Percentiles rank a stretch among this genome's conserved stretches.
These are phyloP conservation scores for Fusarium pseudoanthophilum DNA, from an alignment of 2,329 filamentous ascomycete genomes.

Conservation along the genomic window DNA sequence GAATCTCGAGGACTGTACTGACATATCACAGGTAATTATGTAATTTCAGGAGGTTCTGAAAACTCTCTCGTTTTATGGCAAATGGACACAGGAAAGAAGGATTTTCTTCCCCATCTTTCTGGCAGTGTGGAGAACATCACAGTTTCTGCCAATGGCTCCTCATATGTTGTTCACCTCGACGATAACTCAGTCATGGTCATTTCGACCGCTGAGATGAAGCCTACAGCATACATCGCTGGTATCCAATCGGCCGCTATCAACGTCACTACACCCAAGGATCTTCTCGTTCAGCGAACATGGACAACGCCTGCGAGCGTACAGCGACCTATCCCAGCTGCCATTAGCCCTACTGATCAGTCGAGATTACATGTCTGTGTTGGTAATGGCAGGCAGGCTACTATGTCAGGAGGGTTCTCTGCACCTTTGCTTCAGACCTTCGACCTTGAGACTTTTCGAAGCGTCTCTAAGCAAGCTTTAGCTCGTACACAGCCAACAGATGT, in stretches of 20 bases:
- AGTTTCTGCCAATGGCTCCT: constrained; percentile 80
- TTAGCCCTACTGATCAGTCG: constrained; percentile 71
- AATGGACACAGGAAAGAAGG: constrained; percentile 83
- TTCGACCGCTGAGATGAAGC: constrained; percentile 88
- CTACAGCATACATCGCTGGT: constrained; percentile 84
- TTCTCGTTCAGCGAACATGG: constrained; percentile 64
- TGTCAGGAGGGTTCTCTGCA: constrained; percentile 63
- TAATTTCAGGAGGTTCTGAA: constrained; percentile 92
- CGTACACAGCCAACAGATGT: constrained; percentile 87
- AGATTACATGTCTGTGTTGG: constrained; percentile 76
- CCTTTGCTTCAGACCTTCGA: constrained; percentile 86
- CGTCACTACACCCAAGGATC: constrained; percentile 61
- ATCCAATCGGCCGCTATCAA: constrained; percentile 74
- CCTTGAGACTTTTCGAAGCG: constrained; percentile 78
- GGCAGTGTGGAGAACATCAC: constrained; percentile 86
- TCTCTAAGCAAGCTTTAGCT: constrained; percentile 88
- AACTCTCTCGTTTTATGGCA: constrained; percentile 94
- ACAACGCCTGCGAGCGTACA: constrained; percentile 56
- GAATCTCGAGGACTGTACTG: constrained; percentile 36
- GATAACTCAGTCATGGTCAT: constrained; percentile 94
- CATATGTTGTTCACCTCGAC: constrained; percentile 85
- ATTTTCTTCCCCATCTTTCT: constrained; percentile 90
- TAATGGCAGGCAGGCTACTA: constrained; percentile 66
- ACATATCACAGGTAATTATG: constrained; percentile 77
- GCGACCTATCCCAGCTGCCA: constrained; percentile 66